Percentiles rank a stretch among this genome's conserved stretches.
Evolutionary conservation across 2,329 filamentous ascomycete genomes (phyloP).

Genomic region (Aspergillus flavus): DNA sequence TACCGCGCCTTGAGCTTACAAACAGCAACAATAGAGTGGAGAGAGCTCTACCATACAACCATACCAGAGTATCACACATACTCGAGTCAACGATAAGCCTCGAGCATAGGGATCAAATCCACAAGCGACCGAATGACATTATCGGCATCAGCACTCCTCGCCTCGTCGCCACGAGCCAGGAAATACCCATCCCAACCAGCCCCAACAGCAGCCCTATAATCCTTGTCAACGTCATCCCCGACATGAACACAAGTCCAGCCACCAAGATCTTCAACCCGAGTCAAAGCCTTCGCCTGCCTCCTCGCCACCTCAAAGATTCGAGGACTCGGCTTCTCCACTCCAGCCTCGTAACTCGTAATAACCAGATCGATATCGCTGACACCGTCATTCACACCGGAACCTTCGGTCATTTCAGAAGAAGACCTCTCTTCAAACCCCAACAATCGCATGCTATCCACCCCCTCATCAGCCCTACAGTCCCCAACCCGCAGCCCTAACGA

Average conservation of each 20-base stretch:
- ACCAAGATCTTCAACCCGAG: conserved; percentile 3
- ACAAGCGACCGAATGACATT: conserved; percentile 26
- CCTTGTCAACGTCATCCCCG: conserved; percentile 49
- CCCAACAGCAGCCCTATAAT: conserved; percentile 40
- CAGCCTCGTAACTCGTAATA: conserved; percentile 51
- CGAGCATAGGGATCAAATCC: conserved; percentile 26
- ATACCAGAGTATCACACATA: not conserved
- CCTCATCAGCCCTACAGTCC: conserved; percentile 34
- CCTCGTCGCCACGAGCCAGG: conserved; percentile 27
- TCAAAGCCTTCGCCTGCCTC: conserved; percentile 30
- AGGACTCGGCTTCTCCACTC: conserved; percentile 46
- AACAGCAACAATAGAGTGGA: not conserved
- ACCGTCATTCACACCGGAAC: not conserved
- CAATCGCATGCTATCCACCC: conserved; percentile 28
- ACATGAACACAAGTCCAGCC: conserved; percentile 43
- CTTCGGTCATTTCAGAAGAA: not conserved
- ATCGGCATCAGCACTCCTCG: conserved; percentile 6
- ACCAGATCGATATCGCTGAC: conserved; percentile 46
- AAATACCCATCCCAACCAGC: conserved; percentile 44
- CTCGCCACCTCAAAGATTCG: conserved; percentile 44
- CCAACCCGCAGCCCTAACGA: conserved; percentile 44
- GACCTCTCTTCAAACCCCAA: conserved; percentile 23
- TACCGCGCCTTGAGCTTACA: not conserved
- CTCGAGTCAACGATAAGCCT: conserved; percentile 8
- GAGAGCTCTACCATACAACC: not conserved